Conservation (phyloP, 2,329 filamentous ascomycete species). For the Pseudocercospora pini-densiflorae region DNA sequence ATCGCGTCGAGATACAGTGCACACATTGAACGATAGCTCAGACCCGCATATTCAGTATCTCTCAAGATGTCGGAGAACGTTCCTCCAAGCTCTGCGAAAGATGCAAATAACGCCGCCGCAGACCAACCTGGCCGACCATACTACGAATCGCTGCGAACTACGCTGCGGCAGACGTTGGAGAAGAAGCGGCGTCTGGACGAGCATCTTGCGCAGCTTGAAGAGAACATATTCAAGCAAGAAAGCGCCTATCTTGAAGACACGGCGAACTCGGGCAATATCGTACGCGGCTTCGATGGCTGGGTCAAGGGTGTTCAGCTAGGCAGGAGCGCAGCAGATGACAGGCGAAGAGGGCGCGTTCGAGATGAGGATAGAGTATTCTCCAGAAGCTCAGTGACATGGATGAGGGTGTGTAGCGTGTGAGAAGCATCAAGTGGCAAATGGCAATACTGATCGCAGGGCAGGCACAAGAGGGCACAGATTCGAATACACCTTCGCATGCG, state of each 20-base stretch:
- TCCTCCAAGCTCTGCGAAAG: conserved; percentile 40
- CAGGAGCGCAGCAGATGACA: conserved; percentile 58
- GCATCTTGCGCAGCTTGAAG: conserved; percentile 62
- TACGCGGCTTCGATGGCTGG: conserved; percentile 97
- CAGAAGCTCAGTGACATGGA: conserved; percentile 42
- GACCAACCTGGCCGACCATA: conserved; percentile 60
- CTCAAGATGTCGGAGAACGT: conserved; percentile 55
- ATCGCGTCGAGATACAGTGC: neutral
- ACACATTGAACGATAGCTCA: neutral
- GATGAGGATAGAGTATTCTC: conserved; percentile 76
- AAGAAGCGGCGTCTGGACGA: conserved; percentile 68
- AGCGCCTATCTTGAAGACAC: conserved; percentile 89
- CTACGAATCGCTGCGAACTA: conserved; percentile 73
- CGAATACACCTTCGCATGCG: conserved; percentile 51
- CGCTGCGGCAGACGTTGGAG: conserved; percentile 68
- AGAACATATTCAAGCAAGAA: conserved; percentile 82
- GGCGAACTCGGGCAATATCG: conserved; percentile 84
- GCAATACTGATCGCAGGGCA: conserved; percentile 17
- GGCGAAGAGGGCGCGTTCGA: conserved; percentile 67
- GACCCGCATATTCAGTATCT: neutral
- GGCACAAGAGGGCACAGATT: conserved; percentile 39
- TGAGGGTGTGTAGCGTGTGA: conserved; percentile 34
- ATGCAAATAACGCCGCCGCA: conserved; percentile 37
- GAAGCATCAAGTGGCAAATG: neutral
- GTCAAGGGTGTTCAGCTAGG: conserved; percentile 76